Evolutionary conservation across 345 rosid species (phyloP).

Genomic region (Eucalyptus guilfoylei): DNA sequence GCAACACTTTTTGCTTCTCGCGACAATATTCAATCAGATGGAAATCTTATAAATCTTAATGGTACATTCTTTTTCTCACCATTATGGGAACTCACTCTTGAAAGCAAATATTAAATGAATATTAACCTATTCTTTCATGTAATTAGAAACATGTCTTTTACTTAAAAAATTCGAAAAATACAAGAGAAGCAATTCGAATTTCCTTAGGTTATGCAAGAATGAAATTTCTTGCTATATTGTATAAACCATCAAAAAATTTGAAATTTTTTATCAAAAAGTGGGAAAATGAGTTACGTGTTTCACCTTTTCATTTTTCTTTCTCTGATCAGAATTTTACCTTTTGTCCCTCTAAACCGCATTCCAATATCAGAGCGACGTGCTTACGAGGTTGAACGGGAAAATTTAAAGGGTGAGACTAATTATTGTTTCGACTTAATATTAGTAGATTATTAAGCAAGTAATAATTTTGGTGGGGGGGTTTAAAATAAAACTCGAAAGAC

Average conservation of each 20-base stretch:
- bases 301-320: rapidly evolving
- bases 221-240: not conserved
- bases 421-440: not conserved
- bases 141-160: not conserved
- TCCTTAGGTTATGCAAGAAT: not conserved
- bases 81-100: not conserved
- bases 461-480: not conserved
- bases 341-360: not conserved
- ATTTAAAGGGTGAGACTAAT: not conserved
- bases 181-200: not conserved
- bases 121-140: not conserved
- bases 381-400: not conserved
- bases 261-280: not conserved
- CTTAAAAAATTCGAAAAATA: not conserved
- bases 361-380: not conserved
- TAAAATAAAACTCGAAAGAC: not conserved
- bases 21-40: not conserved
- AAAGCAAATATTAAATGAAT: not conserved
- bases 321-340: rapidly evolving
- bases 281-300: rapidly evolving
- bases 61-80: not conserved
- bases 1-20: not conserved
- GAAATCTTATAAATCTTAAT: not conserved
- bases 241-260: rapidly evolving
- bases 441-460: not conserved